Conservation (phyloP, 345 rosid genomes). For the Linum trigynum region DNA sequence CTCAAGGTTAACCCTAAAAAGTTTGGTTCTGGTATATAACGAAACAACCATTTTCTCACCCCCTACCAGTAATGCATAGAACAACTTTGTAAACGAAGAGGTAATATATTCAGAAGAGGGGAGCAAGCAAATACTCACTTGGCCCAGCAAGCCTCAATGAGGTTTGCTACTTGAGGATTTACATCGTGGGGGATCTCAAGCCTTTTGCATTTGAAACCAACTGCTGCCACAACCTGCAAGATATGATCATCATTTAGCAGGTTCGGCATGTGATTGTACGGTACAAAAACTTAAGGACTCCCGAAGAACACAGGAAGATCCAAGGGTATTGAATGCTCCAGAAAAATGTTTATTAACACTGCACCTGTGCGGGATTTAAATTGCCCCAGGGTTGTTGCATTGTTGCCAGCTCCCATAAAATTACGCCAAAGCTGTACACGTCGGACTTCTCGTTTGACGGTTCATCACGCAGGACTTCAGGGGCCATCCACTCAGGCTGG, state of each 20-base stretch:
- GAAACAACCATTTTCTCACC: too few relatives aligned
- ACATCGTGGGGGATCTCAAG: conserved; percentile 83
- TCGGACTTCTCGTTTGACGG: conserved; percentile 96
- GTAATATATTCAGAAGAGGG: neutral
- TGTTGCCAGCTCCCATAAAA: conserved; percentile 96
- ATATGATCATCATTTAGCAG: neutral
- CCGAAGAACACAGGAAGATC: too few relatives aligned
- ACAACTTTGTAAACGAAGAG: too few relatives aligned
- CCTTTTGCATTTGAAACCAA: conserved; percentile 84
- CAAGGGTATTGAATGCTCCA: too few relatives aligned
- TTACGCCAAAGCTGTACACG: conserved; percentile 91
- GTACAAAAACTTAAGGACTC: too few relatives aligned
- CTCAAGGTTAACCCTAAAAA: too few relatives aligned
- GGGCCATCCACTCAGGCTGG: conserved; percentile 99
- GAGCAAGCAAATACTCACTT: conserved; percentile 35
- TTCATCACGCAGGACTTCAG: conserved; percentile 95
- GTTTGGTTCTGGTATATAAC: too few relatives aligned
- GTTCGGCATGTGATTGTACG: too few relatives aligned
- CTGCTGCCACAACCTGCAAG: conserved; percentile 95
- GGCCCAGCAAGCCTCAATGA: conserved; percentile 94
- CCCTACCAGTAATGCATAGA: too few relatives aligned
- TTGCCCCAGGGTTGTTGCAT: conserved; percentile 95
- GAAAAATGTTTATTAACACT: too few relatives aligned
- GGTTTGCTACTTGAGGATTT: conserved; percentile 68
- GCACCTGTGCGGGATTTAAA: conserved; percentile 93